Conservation (phyloP, 164 flowering plant species). For the Vitis rupestris region DNA sequence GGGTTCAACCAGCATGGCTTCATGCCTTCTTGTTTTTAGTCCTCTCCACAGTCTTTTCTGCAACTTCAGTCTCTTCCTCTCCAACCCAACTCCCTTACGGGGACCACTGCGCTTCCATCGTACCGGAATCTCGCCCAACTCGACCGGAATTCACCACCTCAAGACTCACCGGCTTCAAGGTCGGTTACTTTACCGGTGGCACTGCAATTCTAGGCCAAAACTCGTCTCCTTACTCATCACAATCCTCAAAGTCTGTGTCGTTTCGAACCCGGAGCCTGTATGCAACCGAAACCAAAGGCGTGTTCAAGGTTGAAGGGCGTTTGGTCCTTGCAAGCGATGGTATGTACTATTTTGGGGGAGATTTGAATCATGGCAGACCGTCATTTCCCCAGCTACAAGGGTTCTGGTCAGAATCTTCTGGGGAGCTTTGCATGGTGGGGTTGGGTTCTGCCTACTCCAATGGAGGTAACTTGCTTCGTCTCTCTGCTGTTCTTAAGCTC, state of each 20-base stretch:
- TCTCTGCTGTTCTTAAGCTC: slow-evolving; percentile 48
- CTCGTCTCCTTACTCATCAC: background rate
- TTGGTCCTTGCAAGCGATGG: slow-evolving; percentile 4
- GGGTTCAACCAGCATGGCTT: background rate
- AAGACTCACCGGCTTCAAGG: background rate
- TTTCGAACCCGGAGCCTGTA: background rate
- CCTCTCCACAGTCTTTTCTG: background rate
- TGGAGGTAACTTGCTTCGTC: slow-evolving; percentile 29
- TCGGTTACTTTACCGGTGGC: slow-evolving; percentile 16
- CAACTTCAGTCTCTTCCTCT: background rate
- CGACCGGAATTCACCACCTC: background rate
- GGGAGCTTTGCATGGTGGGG: slow-evolving; percentile 64
- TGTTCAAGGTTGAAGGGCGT: slow-evolving; percentile 19
- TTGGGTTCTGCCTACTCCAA: slow-evolving; percentile 13
- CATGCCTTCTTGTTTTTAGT: background rate
- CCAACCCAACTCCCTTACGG: slow-evolving; percentile 6
- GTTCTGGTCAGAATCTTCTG: slow-evolving; percentile 46
- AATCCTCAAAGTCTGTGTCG: background rate
- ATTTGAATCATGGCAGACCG: background rate
- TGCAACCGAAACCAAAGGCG: slow-evolving; percentile 8
- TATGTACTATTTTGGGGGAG: background rate
- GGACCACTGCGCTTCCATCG: slow-evolving; percentile 17
- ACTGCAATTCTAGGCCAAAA: background rate
- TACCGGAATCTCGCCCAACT: slow-evolving; percentile 16
- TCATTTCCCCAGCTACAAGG: slow-evolving; percentile 26